Conservation (phyloP, 768 basidiomycete genomes). For the Cystofilobasidium capitatum region DNA sequence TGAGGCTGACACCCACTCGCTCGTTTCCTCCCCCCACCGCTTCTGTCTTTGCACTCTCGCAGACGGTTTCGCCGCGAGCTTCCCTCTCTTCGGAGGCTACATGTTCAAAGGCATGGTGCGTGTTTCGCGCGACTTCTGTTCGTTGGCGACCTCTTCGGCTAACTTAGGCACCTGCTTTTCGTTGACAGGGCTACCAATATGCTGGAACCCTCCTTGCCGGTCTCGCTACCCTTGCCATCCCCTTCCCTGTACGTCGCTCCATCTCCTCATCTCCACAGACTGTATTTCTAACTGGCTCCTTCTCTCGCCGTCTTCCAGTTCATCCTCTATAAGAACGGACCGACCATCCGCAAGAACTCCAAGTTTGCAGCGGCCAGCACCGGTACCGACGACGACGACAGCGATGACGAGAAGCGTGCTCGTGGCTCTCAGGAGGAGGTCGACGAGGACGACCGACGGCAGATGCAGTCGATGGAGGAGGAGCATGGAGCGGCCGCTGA, state of each 20-base stretch:
- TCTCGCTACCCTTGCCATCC: constrained; percentile 17
- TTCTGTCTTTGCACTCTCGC: background rate
- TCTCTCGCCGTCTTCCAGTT: constrained; percentile 9
- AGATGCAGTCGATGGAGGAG: too few species aligned
- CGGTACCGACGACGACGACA: background rate
- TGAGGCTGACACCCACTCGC: background rate
- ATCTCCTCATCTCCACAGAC: background rate
- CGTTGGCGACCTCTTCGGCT: background rate
- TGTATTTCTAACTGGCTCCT: background rate
- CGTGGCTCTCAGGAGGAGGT: background rate
- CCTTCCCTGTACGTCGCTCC: constrained; percentile 4
- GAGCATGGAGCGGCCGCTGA: too few species aligned
- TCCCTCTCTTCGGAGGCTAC: constrained; percentile 14
- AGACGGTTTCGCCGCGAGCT: background rate
- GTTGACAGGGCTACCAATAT: background rate
- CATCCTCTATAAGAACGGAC: constrained; percentile 25
- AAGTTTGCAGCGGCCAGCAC: constrained; percentile 9
- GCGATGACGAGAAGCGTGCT: too few species aligned
- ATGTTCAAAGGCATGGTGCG: constrained; percentile 25
- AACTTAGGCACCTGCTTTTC: background rate
- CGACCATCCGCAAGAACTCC: constrained; percentile 17
- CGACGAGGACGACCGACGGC: too few species aligned
- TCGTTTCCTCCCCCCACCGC: background rate
- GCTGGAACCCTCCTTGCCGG: constrained; percentile 11
- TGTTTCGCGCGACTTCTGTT: too few species aligned